These are phyloP conservation scores for Tritrichomonas foetus DNA, from an alignment of 208 protist species.

Conservation along the genomic window DNA sequence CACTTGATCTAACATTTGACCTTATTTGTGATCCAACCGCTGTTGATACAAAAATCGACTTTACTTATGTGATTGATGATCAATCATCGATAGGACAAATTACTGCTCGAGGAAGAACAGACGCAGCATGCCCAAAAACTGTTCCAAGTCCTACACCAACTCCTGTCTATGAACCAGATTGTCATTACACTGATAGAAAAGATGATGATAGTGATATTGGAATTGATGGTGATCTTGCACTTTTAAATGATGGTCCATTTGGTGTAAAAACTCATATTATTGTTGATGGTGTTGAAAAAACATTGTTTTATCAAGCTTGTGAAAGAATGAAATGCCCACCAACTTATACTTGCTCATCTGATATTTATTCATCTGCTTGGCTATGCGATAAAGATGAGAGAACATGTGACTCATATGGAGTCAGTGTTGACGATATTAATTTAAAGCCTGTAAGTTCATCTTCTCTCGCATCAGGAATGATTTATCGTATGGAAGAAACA, in stretches of 20 bases:
- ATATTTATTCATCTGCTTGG: background rate
- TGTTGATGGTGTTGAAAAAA: background rate
- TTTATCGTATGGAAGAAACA: background rate
- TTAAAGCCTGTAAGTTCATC: background rate
- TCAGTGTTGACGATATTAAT: background rate
- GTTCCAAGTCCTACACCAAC: background rate
- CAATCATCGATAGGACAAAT: background rate
- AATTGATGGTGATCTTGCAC: background rate
- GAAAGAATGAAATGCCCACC: background rate
- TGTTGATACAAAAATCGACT: too few species aligned
- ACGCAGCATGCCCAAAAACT: background rate
- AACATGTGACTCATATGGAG: background rate
- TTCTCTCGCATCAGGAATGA: background rate
- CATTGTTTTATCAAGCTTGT: background rate
- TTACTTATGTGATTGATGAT: too few species aligned
- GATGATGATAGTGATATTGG: background rate
- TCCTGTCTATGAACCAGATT: background rate
- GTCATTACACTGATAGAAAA: background rate
- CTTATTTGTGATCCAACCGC: background rate
- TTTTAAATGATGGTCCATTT: background rate
- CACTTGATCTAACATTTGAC: background rate
- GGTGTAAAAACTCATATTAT: background rate
- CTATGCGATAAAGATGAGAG: background rate
- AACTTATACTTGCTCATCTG: background rate
- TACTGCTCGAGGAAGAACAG: background rate